Conservation (phyloP, 2,329 filamentous ascomycete genomes). For the Ustilaginoidea virens region DNA sequence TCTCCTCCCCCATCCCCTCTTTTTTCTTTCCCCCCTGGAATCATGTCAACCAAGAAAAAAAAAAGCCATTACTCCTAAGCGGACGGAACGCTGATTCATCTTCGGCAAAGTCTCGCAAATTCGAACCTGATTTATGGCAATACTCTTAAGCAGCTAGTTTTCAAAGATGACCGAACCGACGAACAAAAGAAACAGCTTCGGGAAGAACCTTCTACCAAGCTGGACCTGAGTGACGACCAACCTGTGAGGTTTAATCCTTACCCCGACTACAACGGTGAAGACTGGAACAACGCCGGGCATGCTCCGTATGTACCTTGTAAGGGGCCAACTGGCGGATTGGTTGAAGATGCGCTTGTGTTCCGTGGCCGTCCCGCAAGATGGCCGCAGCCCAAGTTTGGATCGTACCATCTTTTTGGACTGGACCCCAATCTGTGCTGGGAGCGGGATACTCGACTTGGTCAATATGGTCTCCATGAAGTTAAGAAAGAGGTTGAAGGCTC, state of each 20-base stretch:
- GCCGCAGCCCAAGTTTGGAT: constrained; percentile 46
- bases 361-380: constrained; percentile 44
- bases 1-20: background rate
- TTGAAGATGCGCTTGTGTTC: constrained; percentile 49
- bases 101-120: constrained; percentile 22
- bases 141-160: constrained; percentile 31
- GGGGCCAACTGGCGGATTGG: constrained; percentile 43
- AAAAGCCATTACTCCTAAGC: too few relatives aligned
- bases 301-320: constrained; percentile 48
- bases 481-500: constrained; percentile 27
- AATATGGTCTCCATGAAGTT: constrained; percentile 41
- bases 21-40: too few relatives aligned
- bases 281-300: constrained; percentile 40
- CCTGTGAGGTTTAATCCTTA: constrained; percentile 54
- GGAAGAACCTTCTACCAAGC: constrained; percentile 17
- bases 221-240: constrained; percentile 26
- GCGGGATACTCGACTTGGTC: constrained; percentile 51
- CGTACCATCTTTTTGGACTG: constrained; percentile 42
- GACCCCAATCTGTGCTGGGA: constrained; percentile 52
- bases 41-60: too few relatives aligned
- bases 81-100: too few relatives aligned
- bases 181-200: constrained; percentile 15
- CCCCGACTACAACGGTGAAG: constrained; percentile 48
- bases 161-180: constrained; percentile 21
- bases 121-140: constrained; percentile 41